phyloP scores from a whole-genome alignment of 352 stramenopile species.

The Phytopythium oedochilum region DNA sequence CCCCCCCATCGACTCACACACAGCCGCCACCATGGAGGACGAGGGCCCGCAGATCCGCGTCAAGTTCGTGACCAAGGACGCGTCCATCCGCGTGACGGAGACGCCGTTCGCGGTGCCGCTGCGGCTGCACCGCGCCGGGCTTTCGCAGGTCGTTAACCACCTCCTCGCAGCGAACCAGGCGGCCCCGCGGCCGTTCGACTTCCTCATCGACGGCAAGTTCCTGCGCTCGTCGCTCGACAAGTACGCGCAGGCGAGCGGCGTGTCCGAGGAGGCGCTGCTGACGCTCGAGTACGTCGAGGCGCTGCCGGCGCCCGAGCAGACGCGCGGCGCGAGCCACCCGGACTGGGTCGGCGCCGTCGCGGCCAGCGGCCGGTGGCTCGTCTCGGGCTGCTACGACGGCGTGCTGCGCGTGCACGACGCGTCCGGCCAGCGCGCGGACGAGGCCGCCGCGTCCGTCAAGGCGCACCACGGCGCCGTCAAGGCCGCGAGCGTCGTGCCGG shows the following conservation, averaged over 20 bases:
- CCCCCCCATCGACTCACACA: slow-evolving; percentile 1
- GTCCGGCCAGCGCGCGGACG: slow-evolving; percentile 15
- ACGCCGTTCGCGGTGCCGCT: slow-evolving; percentile 86
- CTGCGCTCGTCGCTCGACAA: slow-evolving; percentile 74
- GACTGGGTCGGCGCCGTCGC: slow-evolving; percentile 86
- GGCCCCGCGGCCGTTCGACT: slow-evolving; percentile 82
- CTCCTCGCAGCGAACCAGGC: slow-evolving; percentile 54
- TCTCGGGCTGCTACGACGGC: slow-evolving; percentile 86
- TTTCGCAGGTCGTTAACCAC: slow-evolving; percentile 90
- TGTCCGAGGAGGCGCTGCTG: slow-evolving; percentile 80
- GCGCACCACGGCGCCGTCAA: slow-evolving; percentile 79
- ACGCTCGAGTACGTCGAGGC: slow-evolving; percentile 89
- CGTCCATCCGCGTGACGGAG: slow-evolving; percentile 84
- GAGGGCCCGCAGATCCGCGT: slow-evolving; percentile 66
- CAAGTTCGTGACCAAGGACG: slow-evolving; percentile 89
- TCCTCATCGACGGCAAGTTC: slow-evolving; percentile 74
- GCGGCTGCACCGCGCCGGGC: slow-evolving; percentile 66
- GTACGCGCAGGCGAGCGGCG: slow-evolving; percentile 54
- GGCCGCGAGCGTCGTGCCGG: slow-evolving; percentile 30
- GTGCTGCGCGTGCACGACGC: slow-evolving; percentile 75
- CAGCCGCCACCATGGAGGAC: slow-evolving; percentile 21
- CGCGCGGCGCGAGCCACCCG: slow-evolving; percentile 61
- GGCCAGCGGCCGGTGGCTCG: slow-evolving; percentile 38
- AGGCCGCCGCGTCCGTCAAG: slow-evolving; percentile 58
- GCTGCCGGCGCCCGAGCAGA: slow-evolving; percentile 63